Evolutionary conservation across 257 asterid species (phyloP).

Genomic region (Jacaranda copaia): DNA sequence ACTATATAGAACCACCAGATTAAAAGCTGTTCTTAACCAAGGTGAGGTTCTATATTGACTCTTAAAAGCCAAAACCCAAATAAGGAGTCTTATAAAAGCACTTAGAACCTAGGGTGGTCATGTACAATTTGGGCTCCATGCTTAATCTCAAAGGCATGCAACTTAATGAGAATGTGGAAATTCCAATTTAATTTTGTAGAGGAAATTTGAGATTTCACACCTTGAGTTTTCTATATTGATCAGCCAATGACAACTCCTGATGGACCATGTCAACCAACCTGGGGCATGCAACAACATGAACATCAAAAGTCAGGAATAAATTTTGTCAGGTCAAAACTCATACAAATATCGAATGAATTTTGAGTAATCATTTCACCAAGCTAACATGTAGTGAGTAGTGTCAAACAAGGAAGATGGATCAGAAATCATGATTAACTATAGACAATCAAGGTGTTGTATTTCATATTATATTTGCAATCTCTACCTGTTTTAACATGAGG

Average conservation of each 20-base stretch:
- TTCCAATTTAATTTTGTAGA: neutral
- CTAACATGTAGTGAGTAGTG: neutral
- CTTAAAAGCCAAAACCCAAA: conserved; percentile 11
- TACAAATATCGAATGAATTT: conserved; percentile 27
- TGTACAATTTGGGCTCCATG: conserved; percentile 6
- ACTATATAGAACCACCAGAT: conserved; percentile 5
- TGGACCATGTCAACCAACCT: conserved; percentile 94
- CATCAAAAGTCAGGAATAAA: conserved; percentile 38
- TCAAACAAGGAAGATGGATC: neutral
- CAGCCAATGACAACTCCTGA: conserved; percentile 93
- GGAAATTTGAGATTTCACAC: conserved; percentile 49
- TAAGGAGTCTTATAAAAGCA: conserved; percentile 18
- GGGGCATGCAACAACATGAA: conserved; percentile 36
- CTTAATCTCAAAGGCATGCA: conserved; percentile 11
- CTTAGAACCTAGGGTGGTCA: conserved; percentile 22
- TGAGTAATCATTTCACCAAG: conserved; percentile 27
- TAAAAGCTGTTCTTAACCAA: neutral
- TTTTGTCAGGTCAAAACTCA: conserved; percentile 31
- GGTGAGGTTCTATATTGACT: neutral
- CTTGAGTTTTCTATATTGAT: conserved; percentile 84
- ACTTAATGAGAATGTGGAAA: neutral
- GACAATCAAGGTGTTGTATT: neutral
- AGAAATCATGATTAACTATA: conserved; percentile 18
- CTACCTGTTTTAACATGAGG: conserved; percentile 12
- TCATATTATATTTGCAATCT: conserved; percentile 7